Evolutionary conservation across 2,329 filamentous ascomycete genomes (phyloP), one percentile per base, ranked within the genome.

Genomic region (Cladorrhinum sp.): DNA sequence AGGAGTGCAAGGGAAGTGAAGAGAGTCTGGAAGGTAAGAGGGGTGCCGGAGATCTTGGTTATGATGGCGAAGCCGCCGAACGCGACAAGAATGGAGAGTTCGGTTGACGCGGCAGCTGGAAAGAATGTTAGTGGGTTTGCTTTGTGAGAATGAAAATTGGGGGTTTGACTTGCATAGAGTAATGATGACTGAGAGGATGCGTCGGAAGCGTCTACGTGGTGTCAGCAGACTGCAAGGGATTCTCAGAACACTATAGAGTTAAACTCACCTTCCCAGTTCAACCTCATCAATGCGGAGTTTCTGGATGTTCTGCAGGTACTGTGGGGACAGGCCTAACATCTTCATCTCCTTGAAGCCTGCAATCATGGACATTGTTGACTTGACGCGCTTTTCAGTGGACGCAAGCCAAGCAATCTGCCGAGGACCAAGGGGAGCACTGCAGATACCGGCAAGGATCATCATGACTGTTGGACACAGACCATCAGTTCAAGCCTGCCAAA

Each of bases 351-450:
- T 61, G 24, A 61, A 61, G 36, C 59, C 55, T 4, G 59, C 26
- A 14, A 61, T 61, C 59, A 61, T 61, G 23, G 55, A 57, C 59
- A 61, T 61, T 36, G 59, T 61, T 2, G 59, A 61, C 23, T 61
- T 61, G 33, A 61, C 59, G 2, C 59, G 59, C 46, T 26, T 54
- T 24, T 61, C 59, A 21, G 59, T 61, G 5, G 59, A 55, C 1
- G 55, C 49, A n/a, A 61, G 59, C 59, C 59, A 61, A 8, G 59
- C 59, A 14, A 61, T n/a, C 24, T 61, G 59, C 1, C 59, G 54
- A 16, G 54, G 59, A 2, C 59, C 59, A 14, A 61, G 14, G 4
- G 59, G 59, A 18, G 54, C 59, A 18, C 59, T 58, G 20, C 24
- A 57, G 12, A 61, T 54, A 8, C 59, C 59, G 10, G 54, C 59